Evolutionary conservation across 2,329 filamentous ascomycete genomes (phyloP).

Genomic region (Rugonectria rugulosa): DNA sequence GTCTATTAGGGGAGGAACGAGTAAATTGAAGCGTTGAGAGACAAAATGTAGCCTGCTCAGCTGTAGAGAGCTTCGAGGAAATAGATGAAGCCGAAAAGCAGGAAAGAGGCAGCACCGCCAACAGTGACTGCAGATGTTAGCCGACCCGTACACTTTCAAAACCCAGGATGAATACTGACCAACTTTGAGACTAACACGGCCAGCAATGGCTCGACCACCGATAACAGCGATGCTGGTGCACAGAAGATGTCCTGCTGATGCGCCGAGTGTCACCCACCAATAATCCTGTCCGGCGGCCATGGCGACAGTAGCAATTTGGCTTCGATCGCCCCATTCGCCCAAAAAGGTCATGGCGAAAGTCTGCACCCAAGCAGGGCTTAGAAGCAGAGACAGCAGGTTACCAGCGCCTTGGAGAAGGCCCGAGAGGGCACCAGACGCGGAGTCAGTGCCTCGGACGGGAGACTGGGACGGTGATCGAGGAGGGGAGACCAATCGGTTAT

Average conservation of each 20-base stretch:
- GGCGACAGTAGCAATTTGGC: constrained; percentile 97
- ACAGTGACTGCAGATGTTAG: constrained; percentile 74
- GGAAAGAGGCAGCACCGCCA: constrained; percentile 88
- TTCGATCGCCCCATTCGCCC: constrained; percentile 97
- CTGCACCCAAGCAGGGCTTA: constrained; percentile 97
- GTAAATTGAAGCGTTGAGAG: constrained; percentile 12
- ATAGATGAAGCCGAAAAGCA: constrained; percentile 92
- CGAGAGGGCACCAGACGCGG: constrained; percentile 48
- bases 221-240: constrained; percentile 93
- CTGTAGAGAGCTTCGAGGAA: constrained; percentile 78
- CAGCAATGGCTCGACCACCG: constrained; percentile 90
- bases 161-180: constrained; percentile 67
- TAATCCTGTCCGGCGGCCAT: constrained; percentile 99
- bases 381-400: constrained; percentile 85
- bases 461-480: constrained; percentile 83
- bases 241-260: constrained; percentile 83
- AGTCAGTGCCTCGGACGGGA: constrained; percentile 67
- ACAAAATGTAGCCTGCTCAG: constrained; percentile 37
- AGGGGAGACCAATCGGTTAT: constrained; percentile 79
- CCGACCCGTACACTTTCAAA: background rate
- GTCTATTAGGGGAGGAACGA: constrained; percentile 21
- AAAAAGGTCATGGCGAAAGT: constrained; percentile 99
- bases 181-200: constrained; percentile 92
- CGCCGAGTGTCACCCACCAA: constrained; percentile 96
- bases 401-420: constrained; percentile 69